Percentiles rank a stretch among this genome's conserved stretches.
phyloP scores from a whole-genome alignment of 805 yeast genomes.

The Yarrowia sp. region DNA sequence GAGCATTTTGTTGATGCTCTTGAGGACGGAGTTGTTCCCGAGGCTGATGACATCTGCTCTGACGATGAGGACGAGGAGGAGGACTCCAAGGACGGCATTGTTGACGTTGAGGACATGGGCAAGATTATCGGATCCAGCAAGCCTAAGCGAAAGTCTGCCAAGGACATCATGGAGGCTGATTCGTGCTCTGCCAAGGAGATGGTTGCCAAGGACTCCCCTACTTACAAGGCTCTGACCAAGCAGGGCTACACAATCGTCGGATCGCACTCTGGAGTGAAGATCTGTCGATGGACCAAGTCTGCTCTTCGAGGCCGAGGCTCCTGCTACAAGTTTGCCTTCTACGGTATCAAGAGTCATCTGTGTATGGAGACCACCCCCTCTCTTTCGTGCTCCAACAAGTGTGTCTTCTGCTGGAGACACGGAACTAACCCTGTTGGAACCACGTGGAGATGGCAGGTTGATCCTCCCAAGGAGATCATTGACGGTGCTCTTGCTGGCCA shows the following conservation, averaged over 20 bases:
- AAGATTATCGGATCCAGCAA: constrained; percentile 45
- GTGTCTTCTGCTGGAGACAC: constrained; percentile 97
- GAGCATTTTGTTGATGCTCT: constrained; percentile 57
- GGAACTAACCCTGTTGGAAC: constrained; percentile 97
- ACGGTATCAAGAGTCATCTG: constrained; percentile 84
- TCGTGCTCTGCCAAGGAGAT: constrained; percentile 58
- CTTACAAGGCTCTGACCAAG: constrained; percentile 80
- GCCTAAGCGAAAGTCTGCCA: constrained; percentile 24
- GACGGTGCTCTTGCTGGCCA: constrained; percentile 88
- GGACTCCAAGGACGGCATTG: constrained; percentile 47
- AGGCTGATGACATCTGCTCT: constrained; percentile 57
- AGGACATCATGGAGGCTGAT: constrained; percentile 13
- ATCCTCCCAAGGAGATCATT: constrained; percentile 77
- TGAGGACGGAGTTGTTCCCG: constrained; percentile 62
- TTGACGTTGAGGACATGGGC: constrained; percentile 90
- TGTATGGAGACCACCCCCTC: constrained; percentile 97
- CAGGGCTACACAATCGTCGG: constrained; percentile 95
- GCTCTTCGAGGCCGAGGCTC: constrained; percentile 93
- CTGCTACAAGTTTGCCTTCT: constrained; percentile 88
- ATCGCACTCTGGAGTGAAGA: constrained; percentile 90
- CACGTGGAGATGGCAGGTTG: constrained; percentile 95
- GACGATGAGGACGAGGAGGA: constrained; percentile 39
- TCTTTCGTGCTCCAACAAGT: constrained; percentile 87
- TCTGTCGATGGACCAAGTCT: constrained; percentile 94
- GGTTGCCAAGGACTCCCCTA: constrained; percentile 89